These are phyloP conservation scores for Sungouiella thailandica DNA, from an alignment of 805 yeast species.

Conservation along the genomic window DNA sequence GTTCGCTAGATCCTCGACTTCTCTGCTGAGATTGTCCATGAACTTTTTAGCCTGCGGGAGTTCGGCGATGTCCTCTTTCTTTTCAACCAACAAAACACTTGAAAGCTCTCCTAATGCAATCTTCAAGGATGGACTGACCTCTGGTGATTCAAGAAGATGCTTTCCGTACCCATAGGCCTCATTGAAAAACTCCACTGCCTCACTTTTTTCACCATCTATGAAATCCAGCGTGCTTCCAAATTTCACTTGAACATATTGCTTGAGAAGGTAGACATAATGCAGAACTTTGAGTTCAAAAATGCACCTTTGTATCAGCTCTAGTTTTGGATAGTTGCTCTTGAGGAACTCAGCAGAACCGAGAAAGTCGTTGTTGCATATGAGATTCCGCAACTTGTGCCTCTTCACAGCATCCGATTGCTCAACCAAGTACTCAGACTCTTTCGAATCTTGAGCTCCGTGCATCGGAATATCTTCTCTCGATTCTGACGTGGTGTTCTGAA, in stretches of 20 bases:
- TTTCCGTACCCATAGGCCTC: conserved; percentile 16
- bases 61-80: conserved; percentile 4
- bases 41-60: conserved; percentile 8
- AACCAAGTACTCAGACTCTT: conserved; percentile 4
- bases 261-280: conserved; percentile 21
- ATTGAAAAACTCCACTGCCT: conserved; percentile 10
- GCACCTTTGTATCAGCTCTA: conserved; percentile 6
- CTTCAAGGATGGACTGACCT: not conserved
- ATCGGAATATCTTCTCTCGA: conserved; percentile 8
- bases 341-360: conserved; percentile 5
- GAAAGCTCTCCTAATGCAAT: conserved; percentile 7
- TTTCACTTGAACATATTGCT: conserved; percentile 16
- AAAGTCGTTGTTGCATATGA: conserved; percentile 6
- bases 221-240: conserved; percentile 15
- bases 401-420: not conserved
- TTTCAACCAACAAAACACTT: conserved; percentile 7
- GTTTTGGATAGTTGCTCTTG: conserved; percentile 2
- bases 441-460: conserved; percentile 1
- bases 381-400: conserved; percentile 3
- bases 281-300: conserved; percentile 24
- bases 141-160: conserved; percentile 1
- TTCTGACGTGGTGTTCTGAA: conserved; percentile 8
- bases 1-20: conserved; percentile 16
- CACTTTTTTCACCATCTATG: conserved; percentile 13
- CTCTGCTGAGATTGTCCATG: conserved; percentile 20